phyloP scores from a whole-genome alignment of 108 stramenopile genomes.

The Cyclotella choctawhatcheeana region DNA sequence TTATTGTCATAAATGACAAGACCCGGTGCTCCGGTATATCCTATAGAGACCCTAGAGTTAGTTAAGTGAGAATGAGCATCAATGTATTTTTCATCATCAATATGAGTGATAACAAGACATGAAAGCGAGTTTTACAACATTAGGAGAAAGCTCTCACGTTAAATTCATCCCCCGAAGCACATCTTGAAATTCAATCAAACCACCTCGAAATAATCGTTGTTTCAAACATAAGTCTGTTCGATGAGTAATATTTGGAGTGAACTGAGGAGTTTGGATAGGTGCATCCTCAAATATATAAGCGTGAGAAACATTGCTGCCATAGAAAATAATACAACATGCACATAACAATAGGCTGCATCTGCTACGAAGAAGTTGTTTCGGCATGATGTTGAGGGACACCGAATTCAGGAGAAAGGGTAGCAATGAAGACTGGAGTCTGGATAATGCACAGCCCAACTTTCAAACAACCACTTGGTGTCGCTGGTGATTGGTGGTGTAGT shows the following conservation, averaged over 20 bases:
- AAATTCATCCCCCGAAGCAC: constrained; percentile 11
- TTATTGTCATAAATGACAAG: not conserved
- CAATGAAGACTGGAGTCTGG: too few relatives aligned
- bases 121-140: not conserved
- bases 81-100: not conserved
- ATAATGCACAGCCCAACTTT: too few relatives aligned
- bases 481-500: too few relatives aligned
- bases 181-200: constrained; percentile 10
- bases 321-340: too few relatives aligned
- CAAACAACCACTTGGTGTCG: too few relatives aligned
- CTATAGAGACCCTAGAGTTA: not conserved
- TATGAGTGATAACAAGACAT: not conserved
- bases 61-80: not conserved
- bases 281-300: too few relatives aligned
- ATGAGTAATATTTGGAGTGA: constrained; percentile 21
- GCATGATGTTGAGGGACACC: too few relatives aligned
- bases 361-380: too few relatives aligned
- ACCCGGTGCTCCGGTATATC: not conserved
- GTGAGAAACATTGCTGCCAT: too few relatives aligned
- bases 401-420: too few relatives aligned
- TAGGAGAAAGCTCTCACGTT: not conserved
- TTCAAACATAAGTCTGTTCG: constrained; percentile 15
- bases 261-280: constrained; percentile 13
- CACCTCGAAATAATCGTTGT: constrained; percentile 3
- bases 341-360: too few relatives aligned